These are phyloP conservation scores for Ilyonectria robusta DNA, from an alignment of 2,329 filamentous ascomycete species.

Conservation along the genomic window DNA sequence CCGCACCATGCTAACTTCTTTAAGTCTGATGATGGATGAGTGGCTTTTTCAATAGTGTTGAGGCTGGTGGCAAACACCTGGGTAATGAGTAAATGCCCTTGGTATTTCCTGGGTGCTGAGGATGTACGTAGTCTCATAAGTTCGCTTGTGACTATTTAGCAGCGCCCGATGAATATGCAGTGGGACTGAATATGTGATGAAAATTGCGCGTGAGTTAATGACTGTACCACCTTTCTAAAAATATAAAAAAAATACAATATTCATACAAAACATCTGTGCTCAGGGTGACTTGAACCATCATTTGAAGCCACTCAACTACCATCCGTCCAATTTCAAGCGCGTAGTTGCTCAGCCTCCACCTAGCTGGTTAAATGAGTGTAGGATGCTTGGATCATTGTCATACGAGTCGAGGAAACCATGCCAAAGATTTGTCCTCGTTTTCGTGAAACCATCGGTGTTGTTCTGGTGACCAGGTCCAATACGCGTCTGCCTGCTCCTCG, in stretches of 20 bases:
- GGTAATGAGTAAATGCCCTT: background rate
- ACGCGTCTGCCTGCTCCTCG: conserved; percentile 2
- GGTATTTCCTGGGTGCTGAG: background rate
- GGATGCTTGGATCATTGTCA: background rate
- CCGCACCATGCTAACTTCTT: background rate
- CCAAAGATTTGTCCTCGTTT: conserved; percentile 3
- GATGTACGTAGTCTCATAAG: background rate
- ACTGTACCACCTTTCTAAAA: background rate
- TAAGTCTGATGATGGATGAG: background rate
- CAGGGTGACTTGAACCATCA: background rate
- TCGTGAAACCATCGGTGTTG: conserved; percentile 17
- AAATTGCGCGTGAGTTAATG: background rate
- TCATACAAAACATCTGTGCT: no score
- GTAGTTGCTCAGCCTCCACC: background rate
- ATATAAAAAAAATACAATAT: no score
- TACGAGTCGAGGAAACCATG: conserved; percentile 22
- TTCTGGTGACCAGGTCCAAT: conserved; percentile 29
- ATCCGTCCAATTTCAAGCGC: background rate
- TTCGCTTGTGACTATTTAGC: background rate
- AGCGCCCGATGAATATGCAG: background rate
- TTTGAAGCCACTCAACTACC: background rate
- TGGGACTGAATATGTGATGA: no score
- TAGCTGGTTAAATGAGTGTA: background rate
- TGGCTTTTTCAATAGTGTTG: background rate
- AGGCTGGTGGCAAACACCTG: background rate